phyloP scores from a whole-genome alignment of 441 rosid genomes.

The Macaranga tanarius region DNA sequence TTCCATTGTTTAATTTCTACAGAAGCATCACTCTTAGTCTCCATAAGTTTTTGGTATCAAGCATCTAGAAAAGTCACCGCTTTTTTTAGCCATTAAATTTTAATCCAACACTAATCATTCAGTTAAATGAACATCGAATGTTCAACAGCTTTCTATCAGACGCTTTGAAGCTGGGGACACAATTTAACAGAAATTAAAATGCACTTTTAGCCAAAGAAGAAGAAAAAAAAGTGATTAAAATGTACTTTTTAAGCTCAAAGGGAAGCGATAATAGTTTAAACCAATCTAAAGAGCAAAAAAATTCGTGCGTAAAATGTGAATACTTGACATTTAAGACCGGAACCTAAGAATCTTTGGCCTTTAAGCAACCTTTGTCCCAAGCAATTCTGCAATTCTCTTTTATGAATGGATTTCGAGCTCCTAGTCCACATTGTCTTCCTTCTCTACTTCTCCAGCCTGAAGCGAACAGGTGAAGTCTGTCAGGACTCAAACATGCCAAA shows the following conservation, averaged over 20 bases:
- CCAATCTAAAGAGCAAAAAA: background rate
- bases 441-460: constrained; percentile 22
- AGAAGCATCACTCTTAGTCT: no score
- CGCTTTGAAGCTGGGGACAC: background rate
- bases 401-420: constrained; percentile 10
- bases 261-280: background rate
- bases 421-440: background rate
- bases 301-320: constrained; percentile 30
- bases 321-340: constrained; percentile 40
- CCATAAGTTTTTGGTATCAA: no score
- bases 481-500: constrained; percentile 39
- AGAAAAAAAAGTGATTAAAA: background rate
- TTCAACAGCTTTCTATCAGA: background rate
- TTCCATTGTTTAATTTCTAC: background rate
- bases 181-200: constrained; percentile 9
- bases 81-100: background rate
- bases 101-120: background rate
- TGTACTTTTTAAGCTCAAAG: background rate
- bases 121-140: background rate
- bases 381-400: constrained; percentile 53
- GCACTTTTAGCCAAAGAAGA: constrained; percentile 26
- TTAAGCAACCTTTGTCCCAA: constrained; percentile 92
- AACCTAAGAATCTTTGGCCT: constrained; percentile 68
- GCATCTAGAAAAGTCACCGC: background rate
- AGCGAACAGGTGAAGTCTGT: constrained; percentile 12